Percentiles rank a stretch among this genome's conserved stretches.
Evolutionary conservation across 202 grass and related monocot species (phyloP).

Genomic region (Setaria italica): DNA sequence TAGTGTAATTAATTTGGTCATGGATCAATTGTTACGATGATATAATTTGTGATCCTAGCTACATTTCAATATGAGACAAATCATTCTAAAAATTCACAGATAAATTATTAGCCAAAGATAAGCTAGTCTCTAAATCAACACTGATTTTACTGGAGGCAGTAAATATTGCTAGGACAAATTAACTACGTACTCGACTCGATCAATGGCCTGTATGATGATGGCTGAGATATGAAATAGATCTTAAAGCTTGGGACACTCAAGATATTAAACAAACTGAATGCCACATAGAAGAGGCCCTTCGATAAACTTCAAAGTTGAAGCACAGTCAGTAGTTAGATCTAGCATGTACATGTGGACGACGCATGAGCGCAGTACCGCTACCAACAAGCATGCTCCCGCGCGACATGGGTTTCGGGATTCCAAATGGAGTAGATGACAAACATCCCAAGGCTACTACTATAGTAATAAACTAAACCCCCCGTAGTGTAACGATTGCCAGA

Average conservation of each 20-base stretch:
- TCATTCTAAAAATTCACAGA: background rate
- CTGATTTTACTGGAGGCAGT: background rate
- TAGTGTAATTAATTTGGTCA: background rate
- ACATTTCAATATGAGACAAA: no score
- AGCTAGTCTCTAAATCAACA: background rate
- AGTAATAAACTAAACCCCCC: slow-evolving; percentile 28
- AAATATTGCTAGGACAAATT: background rate
- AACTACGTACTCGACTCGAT: background rate
- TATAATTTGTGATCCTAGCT: background rate
- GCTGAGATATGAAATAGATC: background rate
- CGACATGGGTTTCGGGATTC: slow-evolving; percentile 51
- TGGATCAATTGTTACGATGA: background rate
- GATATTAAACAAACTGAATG: background rate
- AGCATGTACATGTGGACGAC: background rate
- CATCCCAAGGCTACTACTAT: slow-evolving; percentile 33
- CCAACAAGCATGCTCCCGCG: slow-evolving; percentile 10
- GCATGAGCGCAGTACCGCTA: slow-evolving; percentile 5
- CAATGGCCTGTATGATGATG: background rate
- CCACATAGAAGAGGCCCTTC: background rate
- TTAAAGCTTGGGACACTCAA: background rate
- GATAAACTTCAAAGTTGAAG: background rate
- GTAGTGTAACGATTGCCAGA: slow-evolving; percentile 18
- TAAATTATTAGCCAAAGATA: background rate
- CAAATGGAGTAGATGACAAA: slow-evolving; percentile 55
- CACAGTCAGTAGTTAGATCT: background rate